Percentiles rank a stretch among this genome's conserved stretches.
phyloP scores from a whole-genome alignment of 2,329 filamentous ascomycete genomes.

The Colletotrichum lindemuthianum region DNA sequence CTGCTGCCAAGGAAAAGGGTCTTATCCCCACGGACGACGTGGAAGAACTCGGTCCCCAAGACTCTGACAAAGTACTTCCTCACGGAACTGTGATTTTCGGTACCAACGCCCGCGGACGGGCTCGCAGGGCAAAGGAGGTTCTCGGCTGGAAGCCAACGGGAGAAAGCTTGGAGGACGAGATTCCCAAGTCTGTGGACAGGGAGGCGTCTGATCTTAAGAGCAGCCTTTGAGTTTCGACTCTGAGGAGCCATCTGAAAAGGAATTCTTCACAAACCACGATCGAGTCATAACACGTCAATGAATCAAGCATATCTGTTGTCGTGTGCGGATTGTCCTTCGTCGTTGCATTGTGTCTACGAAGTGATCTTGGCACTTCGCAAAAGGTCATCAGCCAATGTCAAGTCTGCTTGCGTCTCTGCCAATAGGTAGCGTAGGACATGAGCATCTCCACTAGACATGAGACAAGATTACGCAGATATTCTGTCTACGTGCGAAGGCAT shows the following conservation, averaged over 20 bases:
- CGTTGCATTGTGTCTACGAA: no score
- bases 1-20: conserved; percentile 41
- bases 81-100: conserved; percentile 63
- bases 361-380: no score
- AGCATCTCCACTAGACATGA: no score
- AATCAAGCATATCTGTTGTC: no score
- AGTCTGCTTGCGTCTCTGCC: no score
- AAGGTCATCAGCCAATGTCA: no score
- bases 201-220: conserved; percentile 34
- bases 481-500: no score
- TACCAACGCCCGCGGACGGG: conserved; percentile 64
- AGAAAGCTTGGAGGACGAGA: conserved; percentile 57
- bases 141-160: conserved; percentile 65
- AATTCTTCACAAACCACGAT: no score
- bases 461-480: no score
- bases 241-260: not conserved
- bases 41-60: conserved; percentile 47
- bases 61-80: conserved; percentile 54
- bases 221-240: not conserved
- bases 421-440: no score
- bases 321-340: no score
- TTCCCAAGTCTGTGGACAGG: conserved; percentile 41
- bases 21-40: conserved; percentile 39
- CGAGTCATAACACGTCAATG: no score
- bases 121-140: conserved; percentile 61